Conservation (phyloP, 257 asterid genomes). For the Fraxinus americana region DNA sequence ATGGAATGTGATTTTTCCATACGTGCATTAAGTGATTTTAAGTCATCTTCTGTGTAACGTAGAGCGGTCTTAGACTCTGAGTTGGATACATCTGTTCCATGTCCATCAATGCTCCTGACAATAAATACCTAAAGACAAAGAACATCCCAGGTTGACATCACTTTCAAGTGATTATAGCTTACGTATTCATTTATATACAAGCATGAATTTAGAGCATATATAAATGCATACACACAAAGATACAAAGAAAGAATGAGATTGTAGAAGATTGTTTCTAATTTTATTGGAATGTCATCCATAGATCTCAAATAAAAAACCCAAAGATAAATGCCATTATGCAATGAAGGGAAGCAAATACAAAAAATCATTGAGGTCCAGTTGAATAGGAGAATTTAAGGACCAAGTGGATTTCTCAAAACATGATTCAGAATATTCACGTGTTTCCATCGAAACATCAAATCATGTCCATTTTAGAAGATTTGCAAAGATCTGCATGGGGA, state of each 20-base stretch:
- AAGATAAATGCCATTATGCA: background rate
- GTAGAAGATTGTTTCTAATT: background rate
- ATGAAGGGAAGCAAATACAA: background rate
- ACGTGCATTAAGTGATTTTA: conserved; percentile 39
- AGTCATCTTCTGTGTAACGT: conserved; percentile 51
- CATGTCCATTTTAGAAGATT: background rate
- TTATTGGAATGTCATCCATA: background rate
- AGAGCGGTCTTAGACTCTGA: conserved; percentile 28
- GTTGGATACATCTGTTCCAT: conserved; percentile 11
- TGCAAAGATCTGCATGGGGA: background rate
- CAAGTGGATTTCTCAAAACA: background rate
- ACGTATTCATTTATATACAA: background rate
- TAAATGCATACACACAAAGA: background rate
- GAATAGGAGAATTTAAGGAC: background rate
- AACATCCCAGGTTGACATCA: conserved; percentile 16
- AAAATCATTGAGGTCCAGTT: background rate
- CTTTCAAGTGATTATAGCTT: background rate
- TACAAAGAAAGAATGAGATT: background rate
- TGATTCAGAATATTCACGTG: background rate
- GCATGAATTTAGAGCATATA: background rate
- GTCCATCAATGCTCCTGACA: conserved; percentile 32
- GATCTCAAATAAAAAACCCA: background rate
- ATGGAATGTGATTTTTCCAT: conserved; percentile 23
- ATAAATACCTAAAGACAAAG: conserved; percentile 30
- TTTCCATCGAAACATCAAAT: background rate